phyloP scores from a whole-genome alignment of 2,329 filamentous ascomycete genomes.

The Beauveria caledonica region DNA sequence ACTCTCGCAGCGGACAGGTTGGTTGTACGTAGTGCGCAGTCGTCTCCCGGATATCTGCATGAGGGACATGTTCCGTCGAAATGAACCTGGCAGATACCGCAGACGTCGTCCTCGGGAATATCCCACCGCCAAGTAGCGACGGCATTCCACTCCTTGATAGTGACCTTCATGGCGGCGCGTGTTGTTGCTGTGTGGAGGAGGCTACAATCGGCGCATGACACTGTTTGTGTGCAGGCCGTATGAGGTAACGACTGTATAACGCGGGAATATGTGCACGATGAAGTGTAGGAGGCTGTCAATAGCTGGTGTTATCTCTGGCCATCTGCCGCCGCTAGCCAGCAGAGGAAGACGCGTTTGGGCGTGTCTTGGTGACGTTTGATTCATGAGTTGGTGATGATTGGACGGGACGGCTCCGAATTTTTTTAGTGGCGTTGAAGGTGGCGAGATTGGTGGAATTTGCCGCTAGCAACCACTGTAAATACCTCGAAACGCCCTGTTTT shows the following conservation, averaged over 20 bases:
- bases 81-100: slow-evolving; percentile 94
- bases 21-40: slow-evolving; percentile 75
- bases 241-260: too few species aligned
- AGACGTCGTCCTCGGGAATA: slow-evolving; percentile 93
- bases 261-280: neutral
- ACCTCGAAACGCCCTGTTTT: neutral
- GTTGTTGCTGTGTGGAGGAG: neutral
- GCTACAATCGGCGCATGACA: neutral
- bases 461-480: neutral
- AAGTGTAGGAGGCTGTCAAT: neutral
- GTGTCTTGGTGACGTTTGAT: slow-evolving; percentile 4
- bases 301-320: neutral
- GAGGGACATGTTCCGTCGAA: slow-evolving; percentile 97
- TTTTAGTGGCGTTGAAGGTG: neutral
- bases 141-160: slow-evolving; percentile 84
- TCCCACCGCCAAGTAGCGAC: slow-evolving; percentile 98
- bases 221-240: neutral
- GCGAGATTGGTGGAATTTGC: neutral
- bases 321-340: neutral
- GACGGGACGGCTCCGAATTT: neutral
- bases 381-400: neutral
- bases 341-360: neutral
- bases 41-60: slow-evolving; percentile 95
- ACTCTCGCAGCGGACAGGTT: slow-evolving; percentile 13
- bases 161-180: slow-evolving; percentile 72